Percentiles rank a stretch among this genome's conserved stretches.
Conservation (phyloP, 495 filamentous ascomycete species). For the Penicillium goetzii region DNA sequence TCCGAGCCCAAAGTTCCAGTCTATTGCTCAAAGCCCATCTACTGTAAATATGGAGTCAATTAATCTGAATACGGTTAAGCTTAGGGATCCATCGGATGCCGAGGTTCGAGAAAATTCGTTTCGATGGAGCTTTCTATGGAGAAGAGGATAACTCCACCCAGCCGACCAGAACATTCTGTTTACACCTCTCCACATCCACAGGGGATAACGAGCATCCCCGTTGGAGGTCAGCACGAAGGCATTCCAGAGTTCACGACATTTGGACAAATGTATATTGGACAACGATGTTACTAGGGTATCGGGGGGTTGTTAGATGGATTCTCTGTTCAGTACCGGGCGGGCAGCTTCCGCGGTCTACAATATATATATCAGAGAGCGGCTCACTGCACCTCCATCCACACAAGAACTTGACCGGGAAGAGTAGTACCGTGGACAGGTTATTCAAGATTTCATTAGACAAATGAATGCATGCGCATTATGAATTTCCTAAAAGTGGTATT, state of each 20-base stretch:
- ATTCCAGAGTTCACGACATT: neutral
- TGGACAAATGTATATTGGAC: neutral
- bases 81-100: neutral
- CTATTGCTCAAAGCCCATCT: neutral
- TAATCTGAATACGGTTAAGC: neutral
- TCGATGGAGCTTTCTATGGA: neutral
- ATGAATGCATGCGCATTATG: neutral
- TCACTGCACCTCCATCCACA: no score
- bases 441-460: no score
- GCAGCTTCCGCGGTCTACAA: no score
- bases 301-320: no score
- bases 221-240: neutral
- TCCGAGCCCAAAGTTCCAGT: neutral
- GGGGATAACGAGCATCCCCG: neutral
- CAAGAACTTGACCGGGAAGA: no score
- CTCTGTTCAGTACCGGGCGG: no score
- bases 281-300: no score
- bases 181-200: neutral
- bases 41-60: neutral
- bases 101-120: slow-evolving; percentile 7
- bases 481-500: neutral
- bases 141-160: neutral
- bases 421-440: no score
- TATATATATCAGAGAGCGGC: no score
- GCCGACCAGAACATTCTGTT: slow-evolving; percentile 4